These are phyloP conservation scores for Saccharomycopsis microspora DNA, from an alignment of 805 yeast species.

Conservation along the genomic window DNA sequence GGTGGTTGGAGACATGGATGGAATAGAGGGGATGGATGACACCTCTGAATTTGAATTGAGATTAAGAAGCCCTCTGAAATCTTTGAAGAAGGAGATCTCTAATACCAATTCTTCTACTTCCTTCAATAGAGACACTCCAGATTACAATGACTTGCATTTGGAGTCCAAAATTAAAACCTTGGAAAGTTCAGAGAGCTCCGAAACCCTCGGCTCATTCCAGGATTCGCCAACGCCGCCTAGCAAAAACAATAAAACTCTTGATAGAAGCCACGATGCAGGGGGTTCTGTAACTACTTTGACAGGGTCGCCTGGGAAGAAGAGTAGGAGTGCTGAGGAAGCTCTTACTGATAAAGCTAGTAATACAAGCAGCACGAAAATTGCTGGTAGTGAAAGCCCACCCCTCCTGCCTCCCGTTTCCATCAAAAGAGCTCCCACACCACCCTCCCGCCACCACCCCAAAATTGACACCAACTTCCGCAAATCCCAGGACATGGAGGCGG, in stretches of 20 bases:
- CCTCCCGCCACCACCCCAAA: neutral
- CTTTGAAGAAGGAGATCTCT: too few relatives aligned
- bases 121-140: too few relatives aligned
- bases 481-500: constrained; percentile 7
- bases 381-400: neutral
- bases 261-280: too few relatives aligned
- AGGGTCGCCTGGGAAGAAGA: neutral
- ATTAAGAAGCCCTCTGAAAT: too few relatives aligned
- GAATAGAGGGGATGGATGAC: neutral
- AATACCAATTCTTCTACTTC: too few relatives aligned
- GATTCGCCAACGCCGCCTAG: neutral
- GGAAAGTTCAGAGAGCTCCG: neutral
- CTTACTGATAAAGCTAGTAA: neutral
- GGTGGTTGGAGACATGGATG: neutral
- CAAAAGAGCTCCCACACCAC: constrained; percentile 8
- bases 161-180: neutral
- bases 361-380: neutral
- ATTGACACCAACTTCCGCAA: neutral
- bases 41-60: too few relatives aligned
- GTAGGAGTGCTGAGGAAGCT: constrained; percentile 3
- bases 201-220: constrained; percentile 7
- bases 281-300: too few relatives aligned
- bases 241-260: too few relatives aligned
- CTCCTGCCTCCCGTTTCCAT: neutral
- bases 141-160: too few relatives aligned